A percentile compares a stretch with the other conserved stretches of the same genome.
These are phyloP conservation scores for Fomitopsis pinicola DNA, from an alignment of 1,284 basidiomycete species.

Conservation along the genomic window DNA sequence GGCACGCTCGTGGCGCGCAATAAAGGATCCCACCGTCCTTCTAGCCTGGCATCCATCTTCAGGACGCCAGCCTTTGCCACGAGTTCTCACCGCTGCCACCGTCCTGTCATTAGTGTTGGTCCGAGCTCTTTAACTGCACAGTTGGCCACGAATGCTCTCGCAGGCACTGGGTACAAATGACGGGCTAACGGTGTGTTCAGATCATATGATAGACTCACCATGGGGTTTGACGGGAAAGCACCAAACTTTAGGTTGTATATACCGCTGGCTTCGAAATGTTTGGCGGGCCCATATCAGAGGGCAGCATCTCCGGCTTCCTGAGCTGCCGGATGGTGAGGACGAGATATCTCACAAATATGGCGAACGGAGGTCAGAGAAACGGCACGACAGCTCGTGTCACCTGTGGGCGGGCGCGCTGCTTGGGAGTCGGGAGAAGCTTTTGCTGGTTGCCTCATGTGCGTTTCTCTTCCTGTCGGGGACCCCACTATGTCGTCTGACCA, in stretches of 20 bases:
- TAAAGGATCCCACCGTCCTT: background rate
- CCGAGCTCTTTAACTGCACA: background rate
- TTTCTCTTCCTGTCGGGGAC: background rate
- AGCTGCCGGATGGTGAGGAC: background rate
- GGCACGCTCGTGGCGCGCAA: background rate
- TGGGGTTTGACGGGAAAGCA: background rate
- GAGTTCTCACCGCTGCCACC: background rate
- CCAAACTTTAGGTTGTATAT: background rate
- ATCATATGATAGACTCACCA: background rate
- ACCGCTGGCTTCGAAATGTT: background rate
- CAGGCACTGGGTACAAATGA: background rate
- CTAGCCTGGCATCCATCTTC: background rate
- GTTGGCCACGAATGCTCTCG: background rate
- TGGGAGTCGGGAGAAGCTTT: background rate
- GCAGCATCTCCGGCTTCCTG: background rate
- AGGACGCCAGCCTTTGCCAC: background rate
- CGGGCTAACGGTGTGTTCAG: background rate
- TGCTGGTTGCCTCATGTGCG: background rate
- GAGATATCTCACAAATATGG: background rate
- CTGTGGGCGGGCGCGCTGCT: background rate
- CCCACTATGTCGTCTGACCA: constrained; percentile 1
- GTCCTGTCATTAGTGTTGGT: background rate
- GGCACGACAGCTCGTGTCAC: background rate
- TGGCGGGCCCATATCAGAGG: background rate
- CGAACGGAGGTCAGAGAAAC: background rate